Evolutionary conservation across 441 rosid genomes (phyloP).

Genomic region (Eutrema salsugineum): DNA sequence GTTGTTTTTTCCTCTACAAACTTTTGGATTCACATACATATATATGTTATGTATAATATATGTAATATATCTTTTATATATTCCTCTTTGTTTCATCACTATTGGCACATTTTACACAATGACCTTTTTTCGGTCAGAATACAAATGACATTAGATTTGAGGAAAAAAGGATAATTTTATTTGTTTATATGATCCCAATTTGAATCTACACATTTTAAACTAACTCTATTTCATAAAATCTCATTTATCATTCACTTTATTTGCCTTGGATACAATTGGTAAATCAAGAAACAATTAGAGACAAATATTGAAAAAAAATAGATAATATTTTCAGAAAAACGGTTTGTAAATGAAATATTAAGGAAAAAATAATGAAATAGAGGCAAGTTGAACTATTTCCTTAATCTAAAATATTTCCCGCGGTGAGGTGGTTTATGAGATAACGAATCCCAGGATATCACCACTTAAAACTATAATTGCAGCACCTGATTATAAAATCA

Average conservation of each 20-base stretch:
- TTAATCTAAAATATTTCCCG: too few species aligned
- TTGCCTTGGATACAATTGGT: not conserved
- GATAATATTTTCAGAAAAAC: too few species aligned
- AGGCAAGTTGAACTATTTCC: too few species aligned
- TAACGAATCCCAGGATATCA: too few species aligned
- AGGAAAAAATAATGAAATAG: too few species aligned
- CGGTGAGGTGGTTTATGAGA: too few species aligned
- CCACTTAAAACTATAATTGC: too few species aligned
- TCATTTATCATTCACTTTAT: not conserved
- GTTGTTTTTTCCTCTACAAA: not conserved
- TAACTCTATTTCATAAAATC: not conserved
- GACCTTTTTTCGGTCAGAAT: too few species aligned
- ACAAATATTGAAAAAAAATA: too few species aligned
- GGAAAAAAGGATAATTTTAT: not conserved
- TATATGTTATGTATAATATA: slow-evolving; percentile 13
- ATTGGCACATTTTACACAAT: not conserved
- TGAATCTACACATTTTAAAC: not conserved
- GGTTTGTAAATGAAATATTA: too few species aligned
- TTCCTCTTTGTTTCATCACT: not conserved
- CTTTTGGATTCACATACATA: slow-evolving; percentile 22
- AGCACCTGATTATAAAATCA: too few species aligned
- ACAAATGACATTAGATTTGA: not conserved
- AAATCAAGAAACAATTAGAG: too few species aligned
- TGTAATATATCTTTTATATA: not conserved
- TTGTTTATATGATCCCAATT: not conserved